Evolutionary conservation across 148 eudicot genomes (phyloP).

Genomic region (Vaccinium darrowii): DNA sequence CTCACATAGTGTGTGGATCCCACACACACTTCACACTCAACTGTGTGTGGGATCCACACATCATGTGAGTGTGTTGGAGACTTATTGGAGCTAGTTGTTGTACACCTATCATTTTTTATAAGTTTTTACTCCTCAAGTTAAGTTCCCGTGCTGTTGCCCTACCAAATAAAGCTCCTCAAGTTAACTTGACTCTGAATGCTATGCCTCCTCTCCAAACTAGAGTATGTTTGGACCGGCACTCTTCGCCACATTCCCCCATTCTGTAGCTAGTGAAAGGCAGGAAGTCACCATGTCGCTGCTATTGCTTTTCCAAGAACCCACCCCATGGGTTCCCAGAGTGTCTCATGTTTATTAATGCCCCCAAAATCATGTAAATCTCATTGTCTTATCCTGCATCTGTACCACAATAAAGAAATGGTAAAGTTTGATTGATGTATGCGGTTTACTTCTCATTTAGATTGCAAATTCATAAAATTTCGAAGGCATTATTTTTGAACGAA

Average conservation of each 20-base stretch:
- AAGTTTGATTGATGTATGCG: background rate
- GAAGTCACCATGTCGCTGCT: background rate
- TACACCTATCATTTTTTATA: too few relatives aligned
- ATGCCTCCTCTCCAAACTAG: background rate
- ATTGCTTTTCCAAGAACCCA: too few relatives aligned
- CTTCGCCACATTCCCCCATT: background rate
- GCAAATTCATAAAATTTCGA: background rate
- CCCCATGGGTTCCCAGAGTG: background rate
- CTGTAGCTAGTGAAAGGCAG: background rate
- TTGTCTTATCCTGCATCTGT: background rate
- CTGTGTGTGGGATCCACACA: too few relatives aligned
- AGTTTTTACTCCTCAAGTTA: background rate
- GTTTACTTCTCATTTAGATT: background rate
- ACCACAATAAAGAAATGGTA: background rate
- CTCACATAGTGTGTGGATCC: too few relatives aligned
- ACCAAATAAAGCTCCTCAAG: background rate
- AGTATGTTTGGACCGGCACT: background rate
- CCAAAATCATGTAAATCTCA: background rate
- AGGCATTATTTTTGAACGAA: background rate
- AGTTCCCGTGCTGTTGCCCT: background rate
- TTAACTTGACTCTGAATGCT: background rate
- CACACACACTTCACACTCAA: too few relatives aligned
- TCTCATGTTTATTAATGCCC: background rate
- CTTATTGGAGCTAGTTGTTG: too few relatives aligned
- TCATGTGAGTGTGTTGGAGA: too few relatives aligned